A percentile compares a stretch with the other conserved stretches of the same genome.
Evolutionary conservation across 148 eudicot species (phyloP).

Genomic region (Chenopodium berlandieri): DNA sequence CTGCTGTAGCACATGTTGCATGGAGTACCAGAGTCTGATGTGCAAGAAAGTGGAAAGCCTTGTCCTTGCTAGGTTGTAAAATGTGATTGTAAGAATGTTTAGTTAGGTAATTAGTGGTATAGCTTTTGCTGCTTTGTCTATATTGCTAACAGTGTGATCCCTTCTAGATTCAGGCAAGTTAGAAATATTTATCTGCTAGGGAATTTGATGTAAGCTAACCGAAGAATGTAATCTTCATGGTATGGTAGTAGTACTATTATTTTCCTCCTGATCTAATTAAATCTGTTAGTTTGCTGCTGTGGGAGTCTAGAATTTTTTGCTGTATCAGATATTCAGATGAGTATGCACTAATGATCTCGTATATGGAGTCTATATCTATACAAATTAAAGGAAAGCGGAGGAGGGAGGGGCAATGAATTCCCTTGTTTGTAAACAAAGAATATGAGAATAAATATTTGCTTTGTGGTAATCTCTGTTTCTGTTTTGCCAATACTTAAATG

Average conservation of each 20-base stretch:
- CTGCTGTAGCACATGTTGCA: slow-evolving; percentile 6
- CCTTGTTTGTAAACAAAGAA: no score
- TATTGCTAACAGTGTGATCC: slow-evolving; percentile 13
- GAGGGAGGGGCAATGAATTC: no score
- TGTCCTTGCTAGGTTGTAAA: slow-evolving; percentile 21
- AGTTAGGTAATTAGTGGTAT: slow-evolving; percentile 15
- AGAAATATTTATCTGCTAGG: slow-evolving; percentile 3
- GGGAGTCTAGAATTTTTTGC: neutral
- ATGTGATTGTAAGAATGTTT: slow-evolving; percentile 10
- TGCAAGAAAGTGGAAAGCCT: slow-evolving; percentile 13
- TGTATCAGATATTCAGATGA: no score
- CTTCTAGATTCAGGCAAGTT: neutral
- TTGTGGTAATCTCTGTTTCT: no score
- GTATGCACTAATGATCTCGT: no score
- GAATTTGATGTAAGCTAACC: neutral
- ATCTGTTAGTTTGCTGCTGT: neutral
- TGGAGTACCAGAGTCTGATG: neutral
- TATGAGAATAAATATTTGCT: no score
- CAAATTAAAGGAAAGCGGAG: no score
- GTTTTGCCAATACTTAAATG: no score
- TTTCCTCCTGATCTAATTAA: neutral
- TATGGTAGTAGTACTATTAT: neutral
- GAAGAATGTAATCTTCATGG: neutral
- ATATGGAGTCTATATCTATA: no score
- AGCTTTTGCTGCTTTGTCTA: slow-evolving; percentile 18